A percentile compares a stretch with the other conserved stretches of the same genome.
Evolutionary conservation across 2,329 filamentous ascomycete species (phyloP).

Genomic region (Tolypocladium tundrense): DNA sequence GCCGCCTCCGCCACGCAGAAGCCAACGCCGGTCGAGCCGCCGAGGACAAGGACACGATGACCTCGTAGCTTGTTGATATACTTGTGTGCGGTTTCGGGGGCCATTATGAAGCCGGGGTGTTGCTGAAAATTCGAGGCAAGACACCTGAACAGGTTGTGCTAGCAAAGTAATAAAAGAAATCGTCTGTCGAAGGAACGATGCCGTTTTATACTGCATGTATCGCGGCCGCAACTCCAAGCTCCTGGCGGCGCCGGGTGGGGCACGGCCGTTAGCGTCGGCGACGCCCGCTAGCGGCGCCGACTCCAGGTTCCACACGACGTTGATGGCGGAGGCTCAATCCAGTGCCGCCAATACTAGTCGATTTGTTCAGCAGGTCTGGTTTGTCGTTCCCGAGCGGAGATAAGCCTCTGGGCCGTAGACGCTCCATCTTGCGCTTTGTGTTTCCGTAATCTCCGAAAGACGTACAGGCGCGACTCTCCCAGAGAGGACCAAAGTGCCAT

Average conservation of each 20-base stretch:
- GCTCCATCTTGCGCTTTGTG: not conserved
- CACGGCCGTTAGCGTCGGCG: not conserved
- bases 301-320: not conserved
- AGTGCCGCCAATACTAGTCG: not conserved
- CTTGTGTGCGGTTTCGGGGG: conserved; percentile 9
- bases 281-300: not conserved
- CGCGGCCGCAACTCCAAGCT: not conserved
- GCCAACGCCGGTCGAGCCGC: conserved; percentile 54
- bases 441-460: not conserved
- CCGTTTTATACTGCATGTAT: not conserved
- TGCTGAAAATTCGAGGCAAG: not conserved
- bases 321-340: too few relatives aligned
- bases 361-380: not conserved
- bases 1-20: conserved; percentile 48
- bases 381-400: not conserved
- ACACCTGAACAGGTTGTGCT: not conserved
- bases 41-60: conserved; percentile 46
- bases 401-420: not conserved
- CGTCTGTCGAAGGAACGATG: not conserved
- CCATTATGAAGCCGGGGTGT: not conserved
- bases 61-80: conserved; percentile 23
- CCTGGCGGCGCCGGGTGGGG: not conserved
- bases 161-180: not conserved
- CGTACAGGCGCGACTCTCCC: not conserved
- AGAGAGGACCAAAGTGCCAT: not conserved